These are phyloP conservation scores for Elongisporangium anandrum DNA, from an alignment of 352 stramenopile genomes.

Conservation along the genomic window DNA sequence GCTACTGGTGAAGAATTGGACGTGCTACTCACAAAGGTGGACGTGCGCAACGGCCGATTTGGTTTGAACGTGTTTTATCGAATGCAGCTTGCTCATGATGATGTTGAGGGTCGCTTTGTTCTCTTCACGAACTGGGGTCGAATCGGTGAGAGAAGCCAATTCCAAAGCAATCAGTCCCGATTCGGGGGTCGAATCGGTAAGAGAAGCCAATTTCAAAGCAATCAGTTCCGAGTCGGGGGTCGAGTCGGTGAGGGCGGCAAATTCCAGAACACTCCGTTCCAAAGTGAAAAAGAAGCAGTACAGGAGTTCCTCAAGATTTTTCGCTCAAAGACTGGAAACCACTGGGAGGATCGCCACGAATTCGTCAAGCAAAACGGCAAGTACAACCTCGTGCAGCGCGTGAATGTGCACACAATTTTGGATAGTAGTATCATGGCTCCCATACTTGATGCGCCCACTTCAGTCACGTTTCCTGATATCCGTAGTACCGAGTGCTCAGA, in stretches of 20 bases:
- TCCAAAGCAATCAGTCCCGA: too few species aligned
- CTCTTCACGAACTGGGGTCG: constrained; percentile 82
- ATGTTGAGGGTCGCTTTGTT: constrained; percentile 63
- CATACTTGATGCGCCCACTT: neutral
- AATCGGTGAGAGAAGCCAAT: constrained; percentile 69
- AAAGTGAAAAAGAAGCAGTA: constrained; percentile 37
- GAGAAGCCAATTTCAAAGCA: too few species aligned
- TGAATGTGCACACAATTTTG: constrained; percentile 50
- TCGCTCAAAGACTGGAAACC: constrained; percentile 67
- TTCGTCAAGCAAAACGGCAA: constrained; percentile 65
- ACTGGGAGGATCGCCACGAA: constrained; percentile 37
- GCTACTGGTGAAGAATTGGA: constrained; percentile 39
- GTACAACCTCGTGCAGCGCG: constrained; percentile 71
- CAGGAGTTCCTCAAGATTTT: constrained; percentile 83
- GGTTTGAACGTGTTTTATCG: constrained; percentile 79
- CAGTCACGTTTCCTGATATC: constrained; percentile 23
- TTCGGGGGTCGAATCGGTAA: constrained; percentile 73
- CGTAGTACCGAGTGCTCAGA: constrained; percentile 16
- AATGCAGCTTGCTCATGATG: constrained; percentile 59
- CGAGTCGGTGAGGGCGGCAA: constrained; percentile 70
- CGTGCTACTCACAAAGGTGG: constrained; percentile 66
- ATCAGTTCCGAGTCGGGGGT: too few species aligned
- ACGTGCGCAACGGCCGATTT: constrained; percentile 65
- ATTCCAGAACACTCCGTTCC: constrained; percentile 77
- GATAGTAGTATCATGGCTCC: constrained; percentile 38